Percentiles rank a stretch among this genome's conserved stretches.
These are phyloP conservation scores for button mushroom (Agaricus bisporus) DNA, from an alignment of 768 basidiomycete genomes.

Conservation along the genomic window DNA sequence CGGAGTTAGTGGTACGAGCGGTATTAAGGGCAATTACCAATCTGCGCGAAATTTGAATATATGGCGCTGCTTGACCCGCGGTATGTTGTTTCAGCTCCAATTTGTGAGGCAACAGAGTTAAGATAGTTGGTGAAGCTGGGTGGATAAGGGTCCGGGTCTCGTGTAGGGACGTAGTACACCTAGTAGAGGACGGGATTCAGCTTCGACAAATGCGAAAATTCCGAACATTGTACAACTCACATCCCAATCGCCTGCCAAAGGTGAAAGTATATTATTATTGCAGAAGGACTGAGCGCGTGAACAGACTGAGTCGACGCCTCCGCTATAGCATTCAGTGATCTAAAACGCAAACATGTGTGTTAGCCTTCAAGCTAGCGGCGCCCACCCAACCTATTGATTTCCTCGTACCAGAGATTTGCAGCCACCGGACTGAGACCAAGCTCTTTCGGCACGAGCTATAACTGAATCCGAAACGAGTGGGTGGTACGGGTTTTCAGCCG, in stretches of 20 bases:
- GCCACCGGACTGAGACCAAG: slow-evolving; percentile 36
- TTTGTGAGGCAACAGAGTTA: slow-evolving; percentile 24
- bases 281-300: slow-evolving; percentile 53
- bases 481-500: slow-evolving; percentile 51
- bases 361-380: not conserved
- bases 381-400: not conserved
- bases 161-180: slow-evolving; percentile 43
- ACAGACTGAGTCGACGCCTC: slow-evolving; percentile 43
- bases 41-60: slow-evolving; percentile 39
- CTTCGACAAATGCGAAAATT: too few species aligned
- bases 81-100: slow-evolving; percentile 42
- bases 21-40: slow-evolving; percentile 24
- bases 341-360: slow-evolving; percentile 15
- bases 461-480: slow-evolving; percentile 39
- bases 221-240: slow-evolving; percentile 20
- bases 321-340: slow-evolving; percentile 49
- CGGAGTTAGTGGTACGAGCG: not conserved
- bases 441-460: slow-evolving; percentile 34
- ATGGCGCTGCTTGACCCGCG: slow-evolving; percentile 31
- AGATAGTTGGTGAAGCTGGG: slow-evolving; percentile 30
- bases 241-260: slow-evolving; percentile 50
- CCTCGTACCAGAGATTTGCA: slow-evolving; percentile 41
- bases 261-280: slow-evolving; percentile 48
- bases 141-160: slow-evolving; percentile 43
- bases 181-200: slow-evolving; percentile 6